Conservation (phyloP, 192 early-diverging fungal genomes). For the Backusella tuberculispora region DNA sequence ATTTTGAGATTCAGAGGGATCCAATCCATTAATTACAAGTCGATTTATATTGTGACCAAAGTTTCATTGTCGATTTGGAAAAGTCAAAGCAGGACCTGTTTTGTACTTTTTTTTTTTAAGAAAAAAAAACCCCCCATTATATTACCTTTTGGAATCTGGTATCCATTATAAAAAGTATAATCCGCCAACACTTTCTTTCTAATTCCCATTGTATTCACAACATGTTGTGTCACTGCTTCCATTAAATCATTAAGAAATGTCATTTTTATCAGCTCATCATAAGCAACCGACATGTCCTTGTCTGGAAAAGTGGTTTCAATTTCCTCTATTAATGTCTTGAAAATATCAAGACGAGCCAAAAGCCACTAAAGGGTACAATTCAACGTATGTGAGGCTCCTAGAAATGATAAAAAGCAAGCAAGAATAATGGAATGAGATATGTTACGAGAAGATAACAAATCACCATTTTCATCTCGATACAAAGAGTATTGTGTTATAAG, state of each 20-base stretch:
- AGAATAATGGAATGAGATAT: slow-evolving; percentile 20
- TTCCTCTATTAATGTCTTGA: background rate
- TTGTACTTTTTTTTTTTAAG: background rate
- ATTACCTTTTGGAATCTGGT: too few species aligned
- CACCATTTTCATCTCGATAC: slow-evolving; percentile 9
- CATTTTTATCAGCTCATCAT: slow-evolving; percentile 26
- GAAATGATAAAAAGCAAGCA: slow-evolving; percentile 29
- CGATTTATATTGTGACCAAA: slow-evolving; percentile 16
- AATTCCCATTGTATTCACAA: too few species aligned
- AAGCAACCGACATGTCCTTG: slow-evolving; percentile 2
- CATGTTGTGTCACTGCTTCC: slow-evolving; percentile 29
- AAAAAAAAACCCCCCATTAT: too few species aligned
- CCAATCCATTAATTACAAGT: background rate
- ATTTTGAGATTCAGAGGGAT: slow-evolving; percentile 11
- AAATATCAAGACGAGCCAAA: slow-evolving; percentile 27
- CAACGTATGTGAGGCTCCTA: slow-evolving; percentile 9
- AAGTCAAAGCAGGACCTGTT: background rate
- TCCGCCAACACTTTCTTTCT: too few species aligned
- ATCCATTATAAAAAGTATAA: too few species aligned
- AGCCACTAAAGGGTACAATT: slow-evolving; percentile 26
- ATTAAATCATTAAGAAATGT: slow-evolving; percentile 22
- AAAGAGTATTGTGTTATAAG: slow-evolving; percentile 15
- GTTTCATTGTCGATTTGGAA: slow-evolving; percentile 21
- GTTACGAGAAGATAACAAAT: background rate
- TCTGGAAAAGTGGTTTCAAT: background rate